These are phyloP conservation scores for Didymella sp. DNA, from an alignment of 2,329 filamentous ascomycete genomes.

Conservation along the genomic window DNA sequence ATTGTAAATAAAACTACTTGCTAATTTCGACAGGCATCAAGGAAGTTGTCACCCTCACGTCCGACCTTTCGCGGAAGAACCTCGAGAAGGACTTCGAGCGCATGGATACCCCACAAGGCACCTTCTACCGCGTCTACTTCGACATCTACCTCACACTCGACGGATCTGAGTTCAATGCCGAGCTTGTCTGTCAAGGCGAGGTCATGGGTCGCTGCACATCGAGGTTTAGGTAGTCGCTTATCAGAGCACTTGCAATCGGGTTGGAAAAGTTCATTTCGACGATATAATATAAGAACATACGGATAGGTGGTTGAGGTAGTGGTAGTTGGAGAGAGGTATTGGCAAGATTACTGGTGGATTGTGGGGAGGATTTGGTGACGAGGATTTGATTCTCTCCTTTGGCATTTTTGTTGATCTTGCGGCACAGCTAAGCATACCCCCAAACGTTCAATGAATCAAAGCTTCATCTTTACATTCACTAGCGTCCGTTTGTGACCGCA, in stretches of 20 bases:
- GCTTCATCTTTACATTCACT: constrained; percentile 1
- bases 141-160: constrained; percentile 88
- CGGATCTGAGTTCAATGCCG: constrained; percentile 96
- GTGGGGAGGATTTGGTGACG: not conserved
- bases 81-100: constrained; percentile 99
- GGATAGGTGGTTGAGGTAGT: not conserved
- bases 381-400: constrained; percentile 8
- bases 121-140: constrained; percentile 69
- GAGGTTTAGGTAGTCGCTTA: constrained; percentile 69
- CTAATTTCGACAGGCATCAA: constrained; percentile 77
- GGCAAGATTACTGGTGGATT: not conserved
- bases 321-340: not conserved
- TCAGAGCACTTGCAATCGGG: not conserved
- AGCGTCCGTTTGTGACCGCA: not conserved
- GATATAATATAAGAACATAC: constrained; percentile 12
- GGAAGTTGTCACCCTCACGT: constrained; percentile 97
- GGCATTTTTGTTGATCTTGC: constrained; percentile 9
- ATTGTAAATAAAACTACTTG: not conserved
- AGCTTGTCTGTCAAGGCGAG: constrained; percentile 98
- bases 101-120: constrained; percentile 96
- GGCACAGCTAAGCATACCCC: constrained; percentile 15
- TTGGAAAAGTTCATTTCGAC: constrained; percentile 7
- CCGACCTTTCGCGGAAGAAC: constrained; percentile 95
- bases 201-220: constrained; percentile 97
- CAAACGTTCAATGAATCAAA: constrained; percentile 15